Evolutionary conservation across 108 stramenopile genomes (phyloP), one percentile per base, ranked within the genome.

Genomic region (Cyclotella kingstonii): DNA sequence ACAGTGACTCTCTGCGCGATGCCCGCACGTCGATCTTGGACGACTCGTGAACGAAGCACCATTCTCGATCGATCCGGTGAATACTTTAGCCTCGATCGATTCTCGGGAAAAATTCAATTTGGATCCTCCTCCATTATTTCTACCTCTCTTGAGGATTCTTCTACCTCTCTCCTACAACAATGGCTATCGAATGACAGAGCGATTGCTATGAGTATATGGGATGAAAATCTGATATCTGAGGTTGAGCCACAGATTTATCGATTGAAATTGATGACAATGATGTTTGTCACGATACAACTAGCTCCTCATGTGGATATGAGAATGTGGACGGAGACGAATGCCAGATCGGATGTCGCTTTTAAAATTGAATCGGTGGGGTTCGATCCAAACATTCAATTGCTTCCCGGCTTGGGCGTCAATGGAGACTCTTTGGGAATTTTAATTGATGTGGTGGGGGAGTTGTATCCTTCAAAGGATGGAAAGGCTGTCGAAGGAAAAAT

Each of bases 251-350:
- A 63, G 28, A 63, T 84, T 5, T 91, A 83, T 60, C 68, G 82
- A 43, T 53, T 91, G 34, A 82, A 84, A 59, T 50, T 83, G 25
- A 91, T 91, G 90, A 82, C 71, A 26, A 56, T 91, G 25, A 83
- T 86, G 79, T 91, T 91, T 60, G 83, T 91, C 11, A 88, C 90
- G 2, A 73, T 91, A 15, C 74, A 84, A 49, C 69, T 87, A 18
- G 58, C 80, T 10, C 90, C 90, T 5, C 73, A 69, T 25, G 90
- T 91, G 5, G 86, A 87, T 70, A 60, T 87, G 5, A 44, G 82
- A 30, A 88, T 91, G 86, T 86, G 79, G 77, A 84, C 85, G 3
- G 73, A 79, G 21, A 48, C 36, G 14, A 46, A 22, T 34, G 54
- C 46, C 10, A 29, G 69, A 11, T 48, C 35, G 14, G 56, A 64